A percentile compares a stretch with the other conserved stretches of the same genome.
These are phyloP conservation scores for Sporisorium exsertum DNA, from an alignment of 1,284 basidiomycete species.

Conservation along the genomic window DNA sequence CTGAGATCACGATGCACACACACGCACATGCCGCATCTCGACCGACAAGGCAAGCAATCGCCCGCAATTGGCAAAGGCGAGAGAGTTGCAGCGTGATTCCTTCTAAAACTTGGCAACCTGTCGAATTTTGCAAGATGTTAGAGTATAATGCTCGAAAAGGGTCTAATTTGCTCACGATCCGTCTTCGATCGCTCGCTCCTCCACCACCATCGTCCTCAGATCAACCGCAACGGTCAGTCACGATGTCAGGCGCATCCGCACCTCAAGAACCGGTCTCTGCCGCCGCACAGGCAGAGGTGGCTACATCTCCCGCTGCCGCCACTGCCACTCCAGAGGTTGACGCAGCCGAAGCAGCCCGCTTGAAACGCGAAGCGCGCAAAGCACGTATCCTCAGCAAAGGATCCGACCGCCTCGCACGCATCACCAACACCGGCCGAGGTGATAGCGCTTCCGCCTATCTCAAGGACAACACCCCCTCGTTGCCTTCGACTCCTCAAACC, in stretches of 20 bases:
- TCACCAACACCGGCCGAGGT: constrained; percentile 66
- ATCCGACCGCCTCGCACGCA: constrained; percentile 65
- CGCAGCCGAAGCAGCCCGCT: constrained; percentile 58
- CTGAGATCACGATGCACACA: background rate
- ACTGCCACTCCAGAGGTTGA: constrained; percentile 14
- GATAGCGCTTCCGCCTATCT: constrained; percentile 58
- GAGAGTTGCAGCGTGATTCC: background rate
- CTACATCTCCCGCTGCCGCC: background rate
- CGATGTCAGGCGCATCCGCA: constrained; percentile 26
- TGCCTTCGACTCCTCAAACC: constrained; percentile 10
- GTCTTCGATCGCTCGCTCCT: constrained; percentile 2
- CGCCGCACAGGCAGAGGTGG: background rate
- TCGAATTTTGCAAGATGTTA: background rate
- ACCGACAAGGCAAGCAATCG: background rate
- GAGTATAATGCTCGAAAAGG: background rate
- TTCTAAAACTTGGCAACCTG: constrained; percentile 3
- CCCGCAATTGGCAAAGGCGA: too few species aligned
- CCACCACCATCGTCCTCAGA: background rate
- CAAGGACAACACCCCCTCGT: constrained; percentile 40
- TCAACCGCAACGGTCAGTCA: background rate
- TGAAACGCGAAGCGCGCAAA: constrained; percentile 66
- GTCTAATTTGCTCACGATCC: constrained; percentile 16
- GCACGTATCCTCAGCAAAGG: constrained; percentile 65
- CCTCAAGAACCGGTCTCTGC: background rate
- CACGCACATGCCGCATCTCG: background rate